Conservation (phyloP, 345 rosid species). For the Dovyalis caffra region DNA sequence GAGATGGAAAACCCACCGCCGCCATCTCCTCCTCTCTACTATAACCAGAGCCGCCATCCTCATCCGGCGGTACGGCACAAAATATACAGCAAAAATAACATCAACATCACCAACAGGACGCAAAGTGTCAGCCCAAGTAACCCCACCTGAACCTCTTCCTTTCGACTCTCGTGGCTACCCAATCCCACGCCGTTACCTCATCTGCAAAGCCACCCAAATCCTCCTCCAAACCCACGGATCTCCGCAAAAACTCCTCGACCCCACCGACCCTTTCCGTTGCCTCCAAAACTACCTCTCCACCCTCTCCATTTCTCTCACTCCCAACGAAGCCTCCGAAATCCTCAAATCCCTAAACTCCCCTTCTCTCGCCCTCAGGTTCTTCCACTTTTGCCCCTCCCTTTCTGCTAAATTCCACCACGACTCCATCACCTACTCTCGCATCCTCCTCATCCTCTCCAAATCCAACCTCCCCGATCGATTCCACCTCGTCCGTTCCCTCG, state of each 20-base stretch:
- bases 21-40: background rate
- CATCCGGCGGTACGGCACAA: conserved; percentile 61
- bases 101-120: conserved; percentile 77
- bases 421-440: conserved; percentile 61
- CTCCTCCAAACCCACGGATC: conserved; percentile 40
- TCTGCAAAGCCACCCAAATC: conserved; percentile 64
- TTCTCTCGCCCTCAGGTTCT: conserved; percentile 61
- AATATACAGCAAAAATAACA: conserved; percentile 69
- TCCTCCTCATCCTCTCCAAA: conserved; percentile 69
- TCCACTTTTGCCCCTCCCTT: conserved; percentile 54
- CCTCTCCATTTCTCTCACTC: conserved; percentile 59
- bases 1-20: conserved; percentile 3
- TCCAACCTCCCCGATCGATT: conserved; percentile 48
- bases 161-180: conserved; percentile 72
- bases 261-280: conserved; percentile 34
- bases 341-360: conserved; percentile 80
- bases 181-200: conserved; percentile 70
- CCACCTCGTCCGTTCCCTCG: conserved; percentile 45
- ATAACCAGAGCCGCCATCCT: background rate
- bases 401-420: conserved; percentile 55
- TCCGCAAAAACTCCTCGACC: conserved; percentile 2
- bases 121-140: conserved; percentile 71
- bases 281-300: conserved; percentile 63
- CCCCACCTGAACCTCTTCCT: conserved; percentile 49
- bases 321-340: conserved; percentile 73